These are phyloP conservation scores for Tricholoma hemisulphureum DNA, from an alignment of 768 basidiomycete genomes.

Conservation along the genomic window DNA sequence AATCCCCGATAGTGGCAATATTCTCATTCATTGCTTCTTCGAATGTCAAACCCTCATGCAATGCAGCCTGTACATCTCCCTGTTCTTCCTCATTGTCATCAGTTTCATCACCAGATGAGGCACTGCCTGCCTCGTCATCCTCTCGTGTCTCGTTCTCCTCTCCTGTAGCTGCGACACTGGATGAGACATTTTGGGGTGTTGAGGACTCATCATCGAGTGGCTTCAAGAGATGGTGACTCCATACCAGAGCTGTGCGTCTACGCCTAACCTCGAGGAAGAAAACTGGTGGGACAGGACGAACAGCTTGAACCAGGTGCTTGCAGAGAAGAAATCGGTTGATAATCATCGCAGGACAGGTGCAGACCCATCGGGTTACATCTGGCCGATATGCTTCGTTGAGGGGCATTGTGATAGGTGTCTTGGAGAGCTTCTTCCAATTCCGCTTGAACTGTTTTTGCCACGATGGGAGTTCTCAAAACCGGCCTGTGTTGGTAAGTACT, in stretches of 20 bases:
- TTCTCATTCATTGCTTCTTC: not conserved
- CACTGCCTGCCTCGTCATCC: not conserved
- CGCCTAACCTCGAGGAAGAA: constrained; percentile 18
- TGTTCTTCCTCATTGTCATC: not conserved
- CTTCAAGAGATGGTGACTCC: constrained; percentile 16
- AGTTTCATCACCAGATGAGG: not conserved
- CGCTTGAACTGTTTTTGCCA: constrained; percentile 20
- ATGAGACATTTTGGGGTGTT: not conserved
- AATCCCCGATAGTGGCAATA: not conserved
- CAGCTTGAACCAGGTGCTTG: constrained; percentile 16
- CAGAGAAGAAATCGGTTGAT: constrained; percentile 7
- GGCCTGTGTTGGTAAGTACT: not conserved
- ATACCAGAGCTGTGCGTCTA: constrained; percentile 10
- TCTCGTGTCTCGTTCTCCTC: not conserved
- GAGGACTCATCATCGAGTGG: not conserved
- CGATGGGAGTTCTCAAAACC: constrained; percentile 9
- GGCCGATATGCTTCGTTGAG: constrained; percentile 17
- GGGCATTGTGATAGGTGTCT: constrained; percentile 15
- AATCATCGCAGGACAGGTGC: constrained; percentile 3
- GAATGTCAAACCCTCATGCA: not conserved
- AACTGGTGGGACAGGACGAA: constrained; percentile 14
- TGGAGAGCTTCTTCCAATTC: constrained; percentile 13
- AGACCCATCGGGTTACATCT: constrained; percentile 12
- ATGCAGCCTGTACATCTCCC: not conserved
- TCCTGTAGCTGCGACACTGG: not conserved